Conservation (phyloP, 768 basidiomycete species). For the Tubosaeta sp. region DNA sequence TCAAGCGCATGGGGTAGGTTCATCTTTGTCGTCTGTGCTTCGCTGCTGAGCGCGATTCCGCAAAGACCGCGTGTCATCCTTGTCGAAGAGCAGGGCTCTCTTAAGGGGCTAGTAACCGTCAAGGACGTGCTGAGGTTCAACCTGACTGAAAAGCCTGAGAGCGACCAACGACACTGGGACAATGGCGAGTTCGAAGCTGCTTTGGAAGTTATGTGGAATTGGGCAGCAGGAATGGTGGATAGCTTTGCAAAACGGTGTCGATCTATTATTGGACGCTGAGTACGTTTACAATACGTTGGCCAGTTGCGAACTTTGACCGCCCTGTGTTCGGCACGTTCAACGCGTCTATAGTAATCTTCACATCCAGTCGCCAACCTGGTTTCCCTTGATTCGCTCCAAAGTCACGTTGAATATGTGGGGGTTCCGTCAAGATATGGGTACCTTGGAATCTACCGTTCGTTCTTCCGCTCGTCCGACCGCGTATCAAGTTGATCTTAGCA, state of each 20-base stretch:
- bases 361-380: neutral
- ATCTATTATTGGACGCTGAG: slow-evolving; percentile 20
- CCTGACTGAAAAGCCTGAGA: slow-evolving; percentile 48
- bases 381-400: neutral
- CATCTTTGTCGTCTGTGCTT: neutral
- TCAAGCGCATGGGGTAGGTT: slow-evolving; percentile 94
- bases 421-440: neutral
- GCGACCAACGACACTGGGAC: slow-evolving; percentile 50
- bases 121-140: slow-evolving; percentile 95
- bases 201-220: slow-evolving; percentile 58
- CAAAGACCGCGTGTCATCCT: slow-evolving; percentile 94
- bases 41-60: neutral
- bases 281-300: neutral
- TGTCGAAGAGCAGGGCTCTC: slow-evolving; percentile 78
- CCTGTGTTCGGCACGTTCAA: neutral
- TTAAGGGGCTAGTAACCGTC: slow-evolving; percentile 87
- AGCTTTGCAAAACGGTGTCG: slow-evolving; percentile 28
- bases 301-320: neutral
- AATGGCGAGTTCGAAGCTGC: slow-evolving; percentile 62
- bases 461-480: no score
- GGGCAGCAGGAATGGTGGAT: slow-evolving; percentile 39
- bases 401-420: no score
- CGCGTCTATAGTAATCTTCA: neutral
- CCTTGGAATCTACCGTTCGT: neutral
- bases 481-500: no score